phyloP scores from a whole-genome alignment of 2,329 filamentous ascomycete species.

The Myriosclerotinia curreyana region DNA sequence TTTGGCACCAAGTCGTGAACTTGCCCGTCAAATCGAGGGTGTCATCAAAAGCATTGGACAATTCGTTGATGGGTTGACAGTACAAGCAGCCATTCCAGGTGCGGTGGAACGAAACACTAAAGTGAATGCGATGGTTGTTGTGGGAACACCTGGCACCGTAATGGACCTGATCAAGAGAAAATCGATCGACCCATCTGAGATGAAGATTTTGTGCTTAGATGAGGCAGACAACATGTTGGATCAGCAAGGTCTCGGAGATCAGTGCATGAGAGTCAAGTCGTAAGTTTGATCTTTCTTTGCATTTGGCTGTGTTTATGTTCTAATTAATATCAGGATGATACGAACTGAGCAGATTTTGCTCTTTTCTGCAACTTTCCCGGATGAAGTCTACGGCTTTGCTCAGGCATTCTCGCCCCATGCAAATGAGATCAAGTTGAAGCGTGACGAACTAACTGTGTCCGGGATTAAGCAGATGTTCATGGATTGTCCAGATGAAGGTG shows the following conservation, averaged over 20 bases:
- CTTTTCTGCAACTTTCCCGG: constrained; percentile 96
- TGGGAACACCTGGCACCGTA: constrained; percentile 91
- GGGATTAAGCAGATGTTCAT: constrained; percentile 98
- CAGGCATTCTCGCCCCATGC: constrained; percentile 79
- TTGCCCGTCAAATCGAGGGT: constrained; percentile 88
- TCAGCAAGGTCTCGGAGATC: constrained; percentile 89
- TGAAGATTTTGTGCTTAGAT: constrained; percentile 86
- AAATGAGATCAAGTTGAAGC: constrained; percentile 81
- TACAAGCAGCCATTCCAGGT: constrained; percentile 82
- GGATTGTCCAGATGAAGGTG: constrained; percentile 76
- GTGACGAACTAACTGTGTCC: constrained; percentile 90
- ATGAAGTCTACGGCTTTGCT: constrained; percentile 81
- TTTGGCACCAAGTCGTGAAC: constrained; percentile 87
- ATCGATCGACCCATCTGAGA: constrained; percentile 65
- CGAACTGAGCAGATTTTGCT: constrained; percentile 79
- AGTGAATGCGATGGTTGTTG: constrained; percentile 75
- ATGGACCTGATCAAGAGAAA: constrained; percentile 79
- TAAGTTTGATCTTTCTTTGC: constrained; percentile 46
- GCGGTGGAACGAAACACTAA: constrained; percentile 64
- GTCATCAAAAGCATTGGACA: constrained; percentile 82
- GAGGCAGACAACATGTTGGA: constrained; percentile 99
- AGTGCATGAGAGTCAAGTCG: constrained; percentile 87
- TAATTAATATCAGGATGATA: constrained; percentile 56
- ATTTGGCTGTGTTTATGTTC: constrained; percentile 3
- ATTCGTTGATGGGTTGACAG: constrained; percentile 71